Conservation (phyloP, 208 protist species). For the Trypanosomatidae sp. region DNA sequence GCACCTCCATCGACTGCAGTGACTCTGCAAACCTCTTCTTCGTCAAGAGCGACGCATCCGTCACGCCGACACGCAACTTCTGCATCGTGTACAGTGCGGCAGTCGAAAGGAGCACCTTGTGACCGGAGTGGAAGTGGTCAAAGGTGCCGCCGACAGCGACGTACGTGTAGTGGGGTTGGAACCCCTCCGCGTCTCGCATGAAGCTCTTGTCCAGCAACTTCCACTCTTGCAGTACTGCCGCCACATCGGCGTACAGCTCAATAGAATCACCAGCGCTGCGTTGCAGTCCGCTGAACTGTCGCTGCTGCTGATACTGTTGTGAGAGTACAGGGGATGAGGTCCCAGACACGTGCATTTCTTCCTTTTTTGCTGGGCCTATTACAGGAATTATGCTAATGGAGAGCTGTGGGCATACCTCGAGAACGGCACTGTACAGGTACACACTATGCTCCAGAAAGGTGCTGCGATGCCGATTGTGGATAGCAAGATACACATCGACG, state of each 20-base stretch:
- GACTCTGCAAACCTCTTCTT: constrained; percentile 69
- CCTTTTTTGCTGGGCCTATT: constrained; percentile 1
- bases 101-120: constrained; percentile 86
- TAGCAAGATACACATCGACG: constrained; percentile 43
- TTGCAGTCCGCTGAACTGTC: not conserved
- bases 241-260: constrained; percentile 20
- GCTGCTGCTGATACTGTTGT: not conserved
- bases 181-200: constrained; percentile 30
- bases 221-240: constrained; percentile 16
- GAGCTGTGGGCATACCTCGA: constrained; percentile 37
- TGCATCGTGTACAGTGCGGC: constrained; percentile 61
- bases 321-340: not conserved
- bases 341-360: not conserved
- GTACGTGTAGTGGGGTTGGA: constrained; percentile 60
- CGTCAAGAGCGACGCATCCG: constrained; percentile 46
- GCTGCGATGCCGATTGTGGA: constrained; percentile 51
- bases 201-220: constrained; percentile 13
- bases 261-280: not conserved
- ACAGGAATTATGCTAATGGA: constrained; percentile 67
- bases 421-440: constrained; percentile 56
- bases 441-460: constrained; percentile 67
- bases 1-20: constrained; percentile 69
- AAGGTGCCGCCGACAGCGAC: constrained; percentile 92
- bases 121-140: constrained; percentile 87
- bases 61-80: constrained; percentile 74